These are phyloP conservation scores for Lasiodiplodia theobromae DNA, from an alignment of 2,329 filamentous ascomycete genomes.

Conservation along the genomic window DNA sequence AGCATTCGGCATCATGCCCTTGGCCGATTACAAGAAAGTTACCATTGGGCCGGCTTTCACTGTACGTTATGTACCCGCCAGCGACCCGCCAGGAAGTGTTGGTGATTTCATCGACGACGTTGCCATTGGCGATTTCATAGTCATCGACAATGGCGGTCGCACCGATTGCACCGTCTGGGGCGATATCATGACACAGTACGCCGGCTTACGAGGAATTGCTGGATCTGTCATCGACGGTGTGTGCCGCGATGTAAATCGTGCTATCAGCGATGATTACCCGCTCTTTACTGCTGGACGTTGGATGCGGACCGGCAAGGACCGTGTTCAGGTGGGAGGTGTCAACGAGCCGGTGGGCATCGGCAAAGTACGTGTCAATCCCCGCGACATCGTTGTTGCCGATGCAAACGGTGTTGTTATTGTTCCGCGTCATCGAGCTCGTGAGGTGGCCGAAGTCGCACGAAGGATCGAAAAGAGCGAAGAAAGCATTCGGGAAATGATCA, in stretches of 20 bases:
- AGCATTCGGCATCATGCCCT: background rate
- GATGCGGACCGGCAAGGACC: constrained; percentile 2
- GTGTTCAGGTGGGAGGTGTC: background rate
- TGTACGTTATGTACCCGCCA: background rate
- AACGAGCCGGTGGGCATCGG: background rate
- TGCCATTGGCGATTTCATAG: background rate
- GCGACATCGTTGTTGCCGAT: constrained; percentile 2
- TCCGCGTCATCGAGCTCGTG: background rate
- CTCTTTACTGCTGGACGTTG: constrained; percentile 1
- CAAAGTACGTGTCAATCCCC: background rate
- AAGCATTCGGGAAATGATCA: constrained; percentile 1
- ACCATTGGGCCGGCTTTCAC: background rate
- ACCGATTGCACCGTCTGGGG: constrained; percentile 1
- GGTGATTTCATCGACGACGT: constrained; percentile 3
- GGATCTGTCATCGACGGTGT: constrained; percentile 4
- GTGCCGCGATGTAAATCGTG: background rate
- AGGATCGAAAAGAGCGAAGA: constrained; percentile 4
- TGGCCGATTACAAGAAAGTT: background rate
- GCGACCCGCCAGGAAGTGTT: constrained; percentile 1
- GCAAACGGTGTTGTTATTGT: constrained; percentile 8
- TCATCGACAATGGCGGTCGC: background rate
- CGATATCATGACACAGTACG: background rate
- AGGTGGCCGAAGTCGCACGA: constrained; percentile 2
- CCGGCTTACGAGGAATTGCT: background rate
- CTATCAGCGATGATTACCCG: background rate